Evolutionary conservation across 192 early-diverging fungal genomes (phyloP).

Genomic region (Backusella liffmaniae): DNA sequence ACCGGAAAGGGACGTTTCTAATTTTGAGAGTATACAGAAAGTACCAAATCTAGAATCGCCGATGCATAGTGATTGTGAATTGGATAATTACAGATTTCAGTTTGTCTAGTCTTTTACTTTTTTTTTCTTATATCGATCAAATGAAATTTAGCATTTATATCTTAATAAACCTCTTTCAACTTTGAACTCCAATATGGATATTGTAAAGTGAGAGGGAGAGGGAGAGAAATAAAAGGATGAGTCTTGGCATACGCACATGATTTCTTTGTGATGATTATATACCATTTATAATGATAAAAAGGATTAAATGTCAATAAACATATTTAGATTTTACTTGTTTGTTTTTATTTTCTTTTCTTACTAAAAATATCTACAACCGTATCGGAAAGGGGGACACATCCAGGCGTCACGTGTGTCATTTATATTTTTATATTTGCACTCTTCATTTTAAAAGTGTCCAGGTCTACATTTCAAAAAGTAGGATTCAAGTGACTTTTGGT

Average conservation of each 20-base stretch:
- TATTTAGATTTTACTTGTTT: not conserved
- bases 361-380: not conserved
- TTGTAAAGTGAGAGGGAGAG: not conserved
- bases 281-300: not conserved
- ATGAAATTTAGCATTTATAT: no score
- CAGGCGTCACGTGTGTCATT: not conserved
- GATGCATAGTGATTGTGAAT: not conserved
- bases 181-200: no score
- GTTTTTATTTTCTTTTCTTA: not conserved
- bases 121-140: not conserved
- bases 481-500: not conserved
- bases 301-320: not conserved
- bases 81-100: not conserved
- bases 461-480: not conserved
- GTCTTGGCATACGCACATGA: constrained; percentile 3
- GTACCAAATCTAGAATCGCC: not conserved
- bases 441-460: not conserved
- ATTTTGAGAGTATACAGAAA: not conserved
- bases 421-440: not conserved
- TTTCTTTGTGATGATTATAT: not conserved
- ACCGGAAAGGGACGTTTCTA: not conserved
- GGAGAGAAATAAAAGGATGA: not conserved
- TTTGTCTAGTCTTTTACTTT: not conserved
- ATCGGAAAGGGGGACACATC: not conserved
- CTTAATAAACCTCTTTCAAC: not conserved